Conservation (phyloP, 345 rosid species). For the Dipteronia sinensis region DNA sequence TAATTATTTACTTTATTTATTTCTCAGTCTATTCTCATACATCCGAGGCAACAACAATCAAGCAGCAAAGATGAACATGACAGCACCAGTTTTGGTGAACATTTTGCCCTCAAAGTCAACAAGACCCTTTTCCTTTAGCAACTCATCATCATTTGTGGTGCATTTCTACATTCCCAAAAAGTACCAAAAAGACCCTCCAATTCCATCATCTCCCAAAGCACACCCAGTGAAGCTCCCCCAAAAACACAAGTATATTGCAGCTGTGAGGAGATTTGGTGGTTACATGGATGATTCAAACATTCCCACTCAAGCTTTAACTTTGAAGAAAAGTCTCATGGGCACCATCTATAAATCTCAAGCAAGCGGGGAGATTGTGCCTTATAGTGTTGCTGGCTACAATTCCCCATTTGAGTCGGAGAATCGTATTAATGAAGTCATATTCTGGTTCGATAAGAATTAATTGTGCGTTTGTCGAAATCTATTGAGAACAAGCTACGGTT, state of each 20-base stretch:
- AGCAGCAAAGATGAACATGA: constrained; percentile 28
- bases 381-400: constrained; percentile 32
- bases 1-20: background rate
- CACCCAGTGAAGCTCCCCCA: too few relatives aligned
- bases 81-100: constrained; percentile 32
- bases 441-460: constrained; percentile 15
- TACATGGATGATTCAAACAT: constrained; percentile 20
- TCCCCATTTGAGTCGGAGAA: constrained; percentile 25
- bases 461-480: too few relatives aligned
- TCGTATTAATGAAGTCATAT: constrained; percentile 30
- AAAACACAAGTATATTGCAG: background rate
- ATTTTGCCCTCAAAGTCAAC: constrained; percentile 15
- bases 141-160: constrained; percentile 21
- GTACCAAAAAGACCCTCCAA: constrained; percentile 19
- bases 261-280: constrained; percentile 34
- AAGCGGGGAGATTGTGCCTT: background rate
- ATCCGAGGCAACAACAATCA: constrained; percentile 31
- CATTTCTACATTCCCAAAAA: constrained; percentile 28
- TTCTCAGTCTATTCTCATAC: constrained; percentile 24
- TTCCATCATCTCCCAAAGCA: background rate
- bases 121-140: background rate
- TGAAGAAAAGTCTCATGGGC: constrained; percentile 18
- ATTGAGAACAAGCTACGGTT: too few relatives aligned
- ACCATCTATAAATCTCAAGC: background rate
- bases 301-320: too few relatives aligned